Conservation (phyloP, 2,329 filamentous ascomycete genomes). For the Claviceps pazoutovae region DNA sequence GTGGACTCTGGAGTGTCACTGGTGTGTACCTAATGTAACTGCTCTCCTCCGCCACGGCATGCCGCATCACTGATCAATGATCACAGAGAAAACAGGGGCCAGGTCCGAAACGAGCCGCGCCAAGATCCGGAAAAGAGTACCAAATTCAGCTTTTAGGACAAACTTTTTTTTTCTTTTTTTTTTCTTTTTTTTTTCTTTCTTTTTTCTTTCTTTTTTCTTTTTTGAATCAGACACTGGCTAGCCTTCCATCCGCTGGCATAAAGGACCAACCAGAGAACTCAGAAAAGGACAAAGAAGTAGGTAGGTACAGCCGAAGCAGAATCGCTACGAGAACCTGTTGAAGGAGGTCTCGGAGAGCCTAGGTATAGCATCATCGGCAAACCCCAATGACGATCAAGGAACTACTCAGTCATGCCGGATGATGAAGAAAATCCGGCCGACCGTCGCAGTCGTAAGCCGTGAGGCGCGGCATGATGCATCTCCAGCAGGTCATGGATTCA, state of each 20-base stretch:
- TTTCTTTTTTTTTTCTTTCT: neutral
- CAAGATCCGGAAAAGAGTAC: neutral
- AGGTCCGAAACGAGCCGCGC: neutral
- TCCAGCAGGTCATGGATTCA: no score
- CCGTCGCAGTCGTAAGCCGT: neutral
- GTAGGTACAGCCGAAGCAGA: neutral
- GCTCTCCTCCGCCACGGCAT: neutral
- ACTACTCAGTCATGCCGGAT: neutral
- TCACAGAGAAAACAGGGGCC: neutral
- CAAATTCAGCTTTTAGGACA: neutral
- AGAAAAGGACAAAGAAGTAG: neutral
- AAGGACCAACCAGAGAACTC: no score
- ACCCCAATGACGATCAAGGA: neutral
- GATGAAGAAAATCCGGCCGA: neutral
- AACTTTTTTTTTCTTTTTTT: neutral
- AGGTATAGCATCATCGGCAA: neutral
- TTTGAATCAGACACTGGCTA: neutral
- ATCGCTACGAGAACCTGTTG: no score
- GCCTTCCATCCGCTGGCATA: neutral
- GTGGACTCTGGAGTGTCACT: no score
- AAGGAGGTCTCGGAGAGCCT: neutral
- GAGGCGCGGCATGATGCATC: no score
- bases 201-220: neutral
- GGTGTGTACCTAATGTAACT: no score
- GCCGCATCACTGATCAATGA: neutral